Evolutionary conservation across 257 asterid genomes (phyloP).

Genomic region (Anisodus tanguticus): DNA sequence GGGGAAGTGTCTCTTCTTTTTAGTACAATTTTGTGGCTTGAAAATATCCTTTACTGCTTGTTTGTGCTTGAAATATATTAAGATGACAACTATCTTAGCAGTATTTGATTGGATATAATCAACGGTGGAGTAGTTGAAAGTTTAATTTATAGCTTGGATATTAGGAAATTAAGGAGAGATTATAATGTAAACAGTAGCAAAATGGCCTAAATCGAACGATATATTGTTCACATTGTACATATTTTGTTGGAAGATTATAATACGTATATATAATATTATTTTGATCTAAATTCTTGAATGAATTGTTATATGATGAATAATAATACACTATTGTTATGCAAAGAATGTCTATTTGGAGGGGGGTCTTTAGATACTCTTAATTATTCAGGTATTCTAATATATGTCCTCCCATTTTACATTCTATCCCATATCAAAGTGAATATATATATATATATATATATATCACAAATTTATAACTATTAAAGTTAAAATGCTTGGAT

Average conservation of each 20-base stretch:
- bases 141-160: neutral
- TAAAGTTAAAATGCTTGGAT: neutral
- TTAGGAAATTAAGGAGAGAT: too few relatives aligned
- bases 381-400: too few relatives aligned
- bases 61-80: neutral
- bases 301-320: too few relatives aligned
- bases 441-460: too few relatives aligned
- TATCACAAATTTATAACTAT: too few relatives aligned
- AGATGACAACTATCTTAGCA: constrained; percentile 1
- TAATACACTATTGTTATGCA: neutral
- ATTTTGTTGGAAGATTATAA: too few relatives aligned
- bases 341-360: neutral
- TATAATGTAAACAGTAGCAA: too few relatives aligned
- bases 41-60: neutral
- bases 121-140: constrained; percentile 13
- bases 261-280: too few relatives aligned
- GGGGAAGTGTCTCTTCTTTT: constrained; percentile 18
- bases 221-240: too few relatives aligned
- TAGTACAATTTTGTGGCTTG: constrained; percentile 25
- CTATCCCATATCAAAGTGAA: too few relatives aligned
- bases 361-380: neutral
- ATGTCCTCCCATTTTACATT: too few relatives aligned
- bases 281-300: neutral
- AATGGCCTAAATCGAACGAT: too few relatives aligned
- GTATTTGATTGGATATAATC: neutral